Percentiles rank a stretch among this genome's conserved stretches.
These are phyloP conservation scores for Exophiala spinifera DNA, from an alignment of 2,329 filamentous ascomycete genomes.

Conservation along the genomic window DNA sequence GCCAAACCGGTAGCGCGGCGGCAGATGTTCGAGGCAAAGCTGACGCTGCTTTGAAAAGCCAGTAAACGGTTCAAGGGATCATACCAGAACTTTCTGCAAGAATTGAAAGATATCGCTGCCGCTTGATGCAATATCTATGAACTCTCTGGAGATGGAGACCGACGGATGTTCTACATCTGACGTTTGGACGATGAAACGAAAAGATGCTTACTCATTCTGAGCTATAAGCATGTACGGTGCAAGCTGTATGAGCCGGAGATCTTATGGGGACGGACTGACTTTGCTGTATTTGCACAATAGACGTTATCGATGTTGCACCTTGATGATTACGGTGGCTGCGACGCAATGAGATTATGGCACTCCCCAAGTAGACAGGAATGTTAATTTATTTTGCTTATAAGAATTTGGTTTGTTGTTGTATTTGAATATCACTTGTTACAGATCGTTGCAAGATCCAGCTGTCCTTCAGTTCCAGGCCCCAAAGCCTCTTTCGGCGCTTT, in stretches of 20 bases:
- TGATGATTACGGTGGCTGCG: not conserved
- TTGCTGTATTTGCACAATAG: slow-evolving; percentile 21
- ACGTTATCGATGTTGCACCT: slow-evolving; percentile 14
- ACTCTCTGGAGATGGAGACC: not conserved
- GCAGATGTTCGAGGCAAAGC: slow-evolving; percentile 86
- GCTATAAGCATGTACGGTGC: slow-evolving; percentile 10
- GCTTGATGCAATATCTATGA: slow-evolving; percentile 14
- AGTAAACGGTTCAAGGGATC: slow-evolving; percentile 44
- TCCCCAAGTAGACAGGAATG: not conserved
- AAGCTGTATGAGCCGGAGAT: slow-evolving; percentile 5
- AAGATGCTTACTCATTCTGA: not conserved
- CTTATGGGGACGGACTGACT: slow-evolving; percentile 12
- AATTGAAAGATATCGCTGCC: slow-evolving; percentile 18
- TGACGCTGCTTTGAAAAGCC: slow-evolving; percentile 62
- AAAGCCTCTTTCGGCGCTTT: slow-evolving; percentile 72
- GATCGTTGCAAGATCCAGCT: not conserved
- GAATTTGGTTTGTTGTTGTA: not conserved
- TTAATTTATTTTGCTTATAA: not conserved
- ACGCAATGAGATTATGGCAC: too few species aligned
- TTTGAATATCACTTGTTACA: slow-evolving; percentile 12
- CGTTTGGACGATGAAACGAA: not conserved
- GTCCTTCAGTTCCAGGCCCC: slow-evolving; percentile 60
- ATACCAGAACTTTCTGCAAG: slow-evolving; percentile 14
- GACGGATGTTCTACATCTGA: not conserved
- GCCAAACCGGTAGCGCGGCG: slow-evolving; percentile 66